phyloP scores from a whole-genome alignment of 2,329 filamentous ascomycete genomes.

The Botryotinia globosa region DNA sequence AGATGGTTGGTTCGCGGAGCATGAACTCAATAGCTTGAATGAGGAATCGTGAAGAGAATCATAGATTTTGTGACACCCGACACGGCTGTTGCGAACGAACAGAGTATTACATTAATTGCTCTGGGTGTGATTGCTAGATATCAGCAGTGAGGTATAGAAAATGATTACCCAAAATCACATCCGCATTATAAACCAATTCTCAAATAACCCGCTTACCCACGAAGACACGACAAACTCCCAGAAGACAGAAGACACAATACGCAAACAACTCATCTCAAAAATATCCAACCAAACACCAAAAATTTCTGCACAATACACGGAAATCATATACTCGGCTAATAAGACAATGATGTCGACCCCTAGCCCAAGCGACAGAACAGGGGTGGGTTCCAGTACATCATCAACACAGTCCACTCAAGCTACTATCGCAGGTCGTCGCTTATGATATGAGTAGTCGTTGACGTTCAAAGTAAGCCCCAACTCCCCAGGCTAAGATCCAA shows the following conservation, averaged over 20 bases:
- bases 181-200: neutral
- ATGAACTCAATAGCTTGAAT: neutral
- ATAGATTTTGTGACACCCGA: no score
- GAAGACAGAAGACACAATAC: neutral
- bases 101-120: neutral
- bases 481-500: neutral
- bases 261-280: neutral
- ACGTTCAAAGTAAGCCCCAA: neutral
- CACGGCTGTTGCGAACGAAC: neutral
- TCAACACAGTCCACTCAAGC: neutral
- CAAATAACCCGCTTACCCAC: fast-evolving
- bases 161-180: neutral
- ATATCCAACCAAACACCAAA: neutral
- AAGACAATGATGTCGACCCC: neutral
- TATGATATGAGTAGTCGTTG: neutral
- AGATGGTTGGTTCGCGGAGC: neutral
- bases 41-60: neutral
- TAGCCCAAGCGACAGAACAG: neutral
- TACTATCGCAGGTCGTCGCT: neutral
- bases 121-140: neutral
- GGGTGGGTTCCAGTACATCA: neutral
- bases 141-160: neutral
- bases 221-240: neutral
- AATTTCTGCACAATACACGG: neutral
- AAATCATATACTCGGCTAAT: neutral